Evolutionary conservation across 192 early-diverging fungal species (phyloP), one percentile per base, ranked within the genome.

Genomic region (Funneliformis mosseae): DNA sequence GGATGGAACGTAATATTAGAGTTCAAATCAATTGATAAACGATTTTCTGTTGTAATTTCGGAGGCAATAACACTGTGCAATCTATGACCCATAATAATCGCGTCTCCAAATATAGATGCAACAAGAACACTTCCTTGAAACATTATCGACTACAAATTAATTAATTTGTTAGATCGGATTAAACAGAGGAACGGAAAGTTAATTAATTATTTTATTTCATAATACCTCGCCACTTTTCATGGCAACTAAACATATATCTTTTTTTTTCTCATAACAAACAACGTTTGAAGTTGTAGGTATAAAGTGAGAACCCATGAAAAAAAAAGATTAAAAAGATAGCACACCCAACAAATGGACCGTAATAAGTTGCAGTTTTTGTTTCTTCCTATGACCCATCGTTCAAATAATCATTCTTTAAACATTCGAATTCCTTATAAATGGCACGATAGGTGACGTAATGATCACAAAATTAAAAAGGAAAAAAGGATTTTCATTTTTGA

Each of bases 61-160:
- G 23, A 38, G 8, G 33, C 9, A 67, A 43, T 8, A 5, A 46
- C 77, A 38, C 76, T 76, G 4, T 80, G 46, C 50, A 90, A 82
- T 7, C 81, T 74, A 23, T 87, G 77, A 25, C 88, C 88, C 46
- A 86, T 67, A 11, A 84, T 76, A 7, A 82, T 81, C 11, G 83
- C 75, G 18, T 87, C 64, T 23, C 89, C 89, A 70, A 83, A 81
- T 1, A 90, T 48, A 18, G 87, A 82, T 21, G 87, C 85, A n/a
- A 89, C 45, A 16, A 86, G 66, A 23, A 80, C 83, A 59, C 83
- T 82, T 42, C 89, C 89, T 69, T 86, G 81, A 74, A 90, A 90
- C 4, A 87, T 84, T 46, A 90, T 68, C 10, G 83, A 78, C 88
- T 90, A 64, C 21, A 18, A 77, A 41, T 61, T 41, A 7, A 55